Base-by-base conservation (phyloP, 768 basidiomycete species). In the Rhodotorula kratochvilovae region DNA sequence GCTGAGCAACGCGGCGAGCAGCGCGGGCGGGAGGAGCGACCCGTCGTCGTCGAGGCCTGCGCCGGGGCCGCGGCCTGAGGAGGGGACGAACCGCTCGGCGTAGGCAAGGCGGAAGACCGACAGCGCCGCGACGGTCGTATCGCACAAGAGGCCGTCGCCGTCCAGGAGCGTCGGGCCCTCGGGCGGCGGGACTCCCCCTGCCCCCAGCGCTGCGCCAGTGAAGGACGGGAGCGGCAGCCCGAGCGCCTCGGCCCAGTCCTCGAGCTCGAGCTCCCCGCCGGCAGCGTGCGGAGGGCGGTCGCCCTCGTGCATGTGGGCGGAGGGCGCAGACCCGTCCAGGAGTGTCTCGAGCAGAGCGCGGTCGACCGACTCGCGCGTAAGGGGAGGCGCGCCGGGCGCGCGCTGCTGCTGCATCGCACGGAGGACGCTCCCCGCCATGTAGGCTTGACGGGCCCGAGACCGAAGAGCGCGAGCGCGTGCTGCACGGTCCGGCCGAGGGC, bases 391-490 rank as follows among this genome's bases (percentile, higher is more conserved):
- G 16, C 31, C 17, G 53, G 1, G 36, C 36, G 10, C 19, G 42
- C 16, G 21, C 39, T 4, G 57, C 16, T 7, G 13, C 29, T 36
- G 46, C 31, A 31, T 13, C 15, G 50, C 10, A 31, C 19, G 54
- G 33, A 36, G 48, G 25, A 43, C 54, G 23, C 51, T 65, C 11
- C 15, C 8, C 23, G 35, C 35, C 23, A 57, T 25, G 35, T 36
- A 57, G 25, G 36, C 35, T 57, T 57, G 27, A 71, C 55, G 25
- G 71, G 67, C 17, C 74, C 74, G n/a, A 72, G 56, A 13, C 67
- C 61, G 36, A 69, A 75, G 6, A 75, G 63, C 5, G 74, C 61
- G 19, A 75, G 62, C 3, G 74, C 70, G 42, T 72, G 65, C 42
- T 75, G 74, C 11, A 75, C 74, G 5, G 71, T 60, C 23, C 43